Base-by-base conservation (phyloP, 176 grass and related monocot genomes). In the Oryza glaberrima region DNA sequence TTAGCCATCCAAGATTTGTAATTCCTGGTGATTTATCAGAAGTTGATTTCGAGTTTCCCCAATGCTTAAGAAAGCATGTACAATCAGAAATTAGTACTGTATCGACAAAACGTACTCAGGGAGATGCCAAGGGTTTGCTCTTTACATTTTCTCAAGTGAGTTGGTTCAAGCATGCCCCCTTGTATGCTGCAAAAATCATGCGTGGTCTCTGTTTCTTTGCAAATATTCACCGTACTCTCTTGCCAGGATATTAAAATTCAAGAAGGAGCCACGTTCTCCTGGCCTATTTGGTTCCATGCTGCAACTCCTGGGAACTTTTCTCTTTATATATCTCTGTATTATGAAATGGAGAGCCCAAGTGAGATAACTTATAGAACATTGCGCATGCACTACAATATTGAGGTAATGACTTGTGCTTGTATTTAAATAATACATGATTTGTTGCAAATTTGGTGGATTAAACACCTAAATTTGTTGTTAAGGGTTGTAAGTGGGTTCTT, bases 201-300 rank as follows among this genome's bases (percentile, higher is more conserved):
- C 81, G 7, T 20, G 58, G 38, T 71, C 38, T 43, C 17, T 13
- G 4, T 77, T 70, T 72, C 5, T 49, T 88, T 71, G 67, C 64
- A 68, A 23, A 70, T 84, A 63, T 81, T 82, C 71, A 34, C 86
- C 47, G 73, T 85, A 9, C 30, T 88, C 52, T 78, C 47, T 79
- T 82, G 16, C 61, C 78, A 99, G 96, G 90, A 88, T 80, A 78
- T 80, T 85, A 79, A 79, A 83, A 88, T 98, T 76, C 88, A 93
- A 99, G 93, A 88, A 4, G 85, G 88, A 38, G 52, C 69, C 17
- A 69, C 86, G 48, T 93, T 96, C 51, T 87, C 91, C 78, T 99
- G 96, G 93, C 96, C 96, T 89, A 90, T 99, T 89, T 99, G 96
- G 96, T 94, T 99, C 90, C 96, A 99, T 89, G 88, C 93, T 88